A percentile compares a stretch with the other conserved stretches of the same genome.
phyloP scores from a whole-genome alignment of 2,329 filamentous ascomycete species.

The Samsoniella hepiali region DNA sequence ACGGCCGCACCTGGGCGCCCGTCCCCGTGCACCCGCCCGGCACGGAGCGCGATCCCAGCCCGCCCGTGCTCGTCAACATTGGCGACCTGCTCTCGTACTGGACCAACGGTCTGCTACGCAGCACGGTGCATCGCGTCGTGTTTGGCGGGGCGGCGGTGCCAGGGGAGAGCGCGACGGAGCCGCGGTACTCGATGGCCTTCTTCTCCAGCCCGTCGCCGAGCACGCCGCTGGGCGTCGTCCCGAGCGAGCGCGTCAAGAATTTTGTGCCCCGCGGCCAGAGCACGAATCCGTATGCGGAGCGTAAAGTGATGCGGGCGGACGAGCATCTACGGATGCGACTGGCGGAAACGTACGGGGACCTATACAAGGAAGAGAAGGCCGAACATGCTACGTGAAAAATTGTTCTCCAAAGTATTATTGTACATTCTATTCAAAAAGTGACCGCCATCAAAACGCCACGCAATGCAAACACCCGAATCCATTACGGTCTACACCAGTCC shows the following conservation, averaged over 20 bases:
- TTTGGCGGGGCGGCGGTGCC: slow-evolving; percentile 47
- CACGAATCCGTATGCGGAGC: slow-evolving; percentile 48
- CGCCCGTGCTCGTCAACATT: slow-evolving; percentile 80
- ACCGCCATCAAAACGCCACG: background rate
- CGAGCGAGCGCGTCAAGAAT: slow-evolving; percentile 53
- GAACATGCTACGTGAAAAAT: background rate
- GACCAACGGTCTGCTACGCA: slow-evolving; percentile 84
- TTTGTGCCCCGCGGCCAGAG: slow-evolving; percentile 35
- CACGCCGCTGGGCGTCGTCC: slow-evolving; percentile 54
- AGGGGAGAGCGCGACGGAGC: slow-evolving; percentile 47
- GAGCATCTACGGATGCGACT: slow-evolving; percentile 62
- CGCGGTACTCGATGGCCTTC: slow-evolving; percentile 64
- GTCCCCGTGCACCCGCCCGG: slow-evolving; percentile 64
- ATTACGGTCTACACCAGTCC: slow-evolving; percentile 35
- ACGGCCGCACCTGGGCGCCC: slow-evolving; percentile 51
- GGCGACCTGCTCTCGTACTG: slow-evolving; percentile 73
- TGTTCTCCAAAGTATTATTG: too few species aligned
- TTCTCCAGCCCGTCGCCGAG: slow-evolving; percentile 63
- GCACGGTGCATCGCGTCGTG: slow-evolving; percentile 84
- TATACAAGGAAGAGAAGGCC: slow-evolving; percentile 45
- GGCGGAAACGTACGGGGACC: slow-evolving; percentile 53
- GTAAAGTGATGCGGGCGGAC: slow-evolving; percentile 58
- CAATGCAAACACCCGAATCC: background rate
- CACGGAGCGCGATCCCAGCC: slow-evolving; percentile 55
- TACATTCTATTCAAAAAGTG: background rate